Evolutionary conservation across 1,139 yeast species (phyloP).

Genomic region (Arxiozyma slooffiae): DNA sequence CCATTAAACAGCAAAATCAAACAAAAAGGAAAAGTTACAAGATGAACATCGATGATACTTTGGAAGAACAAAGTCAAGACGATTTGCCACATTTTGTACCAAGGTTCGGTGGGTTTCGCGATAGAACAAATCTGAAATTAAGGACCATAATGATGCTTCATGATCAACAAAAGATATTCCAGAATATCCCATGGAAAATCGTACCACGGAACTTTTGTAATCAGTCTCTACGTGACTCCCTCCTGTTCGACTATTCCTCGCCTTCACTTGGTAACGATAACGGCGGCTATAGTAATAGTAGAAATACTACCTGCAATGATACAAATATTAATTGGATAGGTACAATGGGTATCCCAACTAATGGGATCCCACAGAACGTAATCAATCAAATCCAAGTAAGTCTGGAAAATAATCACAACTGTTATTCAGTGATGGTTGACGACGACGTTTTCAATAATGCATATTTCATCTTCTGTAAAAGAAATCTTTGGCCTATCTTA

Average conservation of each 20-base stretch:
- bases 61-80: constrained; percentile 6
- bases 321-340: constrained; percentile 69
- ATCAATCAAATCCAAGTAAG: constrained; percentile 41
- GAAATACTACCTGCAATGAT: constrained; percentile 19
- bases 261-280: not conserved
- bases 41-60: constrained; percentile 17
- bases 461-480: constrained; percentile 81
- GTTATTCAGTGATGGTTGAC: constrained; percentile 59
- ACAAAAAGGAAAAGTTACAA: constrained; percentile 2
- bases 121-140: constrained; percentile 25
- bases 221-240: not conserved
- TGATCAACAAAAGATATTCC: constrained; percentile 47
- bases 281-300: not conserved
- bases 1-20: not conserved
- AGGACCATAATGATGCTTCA: constrained; percentile 36
- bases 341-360: constrained; percentile 86
- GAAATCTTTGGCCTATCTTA: constrained; percentile 90
- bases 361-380: constrained; percentile 53
- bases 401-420: constrained; percentile 42
- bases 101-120: constrained; percentile 66
- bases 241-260: not conserved
- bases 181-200: constrained; percentile 69
- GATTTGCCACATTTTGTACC: constrained; percentile 35
- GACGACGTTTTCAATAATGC: constrained; percentile 85
- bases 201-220: constrained; percentile 37